Conservation (phyloP, 495 filamentous ascomycete species). For the Talaromyces proteolyticus region DNA sequence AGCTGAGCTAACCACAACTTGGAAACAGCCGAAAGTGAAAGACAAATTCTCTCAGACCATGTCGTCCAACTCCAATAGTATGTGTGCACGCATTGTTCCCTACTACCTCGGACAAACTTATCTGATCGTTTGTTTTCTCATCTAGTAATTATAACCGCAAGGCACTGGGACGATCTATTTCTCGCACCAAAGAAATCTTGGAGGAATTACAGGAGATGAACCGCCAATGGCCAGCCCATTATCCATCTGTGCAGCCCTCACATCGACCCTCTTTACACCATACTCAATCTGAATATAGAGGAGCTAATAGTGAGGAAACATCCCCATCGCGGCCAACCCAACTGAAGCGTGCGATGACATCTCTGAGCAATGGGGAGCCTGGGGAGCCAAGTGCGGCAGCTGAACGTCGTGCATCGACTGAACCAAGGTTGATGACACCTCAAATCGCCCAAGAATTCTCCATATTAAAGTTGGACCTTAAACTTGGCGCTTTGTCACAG, state of each 20-base stretch:
- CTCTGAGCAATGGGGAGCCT: slow-evolving; percentile 49
- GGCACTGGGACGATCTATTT: slow-evolving; percentile 78
- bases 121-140: slow-evolving; percentile 12
- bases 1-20: neutral
- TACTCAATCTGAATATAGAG: slow-evolving; percentile 35
- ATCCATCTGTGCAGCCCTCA: slow-evolving; percentile 70
- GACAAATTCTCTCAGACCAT: slow-evolving; percentile 59
- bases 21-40: slow-evolving; percentile 51
- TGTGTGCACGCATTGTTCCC: slow-evolving; percentile 13
- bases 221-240: slow-evolving; percentile 85
- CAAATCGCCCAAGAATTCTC: slow-evolving; percentile 96
- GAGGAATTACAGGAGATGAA: slow-evolving; percentile 84
- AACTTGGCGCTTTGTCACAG: slow-evolving; percentile 79
- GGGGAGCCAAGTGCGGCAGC: slow-evolving; percentile 70
- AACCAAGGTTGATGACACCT: slow-evolving; percentile 78
- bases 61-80: slow-evolving; percentile 67
- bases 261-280: slow-evolving; percentile 45
- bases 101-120: slow-evolving; percentile 20
- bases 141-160: slow-evolving; percentile 86
- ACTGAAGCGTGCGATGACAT: slow-evolving; percentile 67
- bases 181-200: slow-evolving; percentile 71
- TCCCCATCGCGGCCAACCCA: slow-evolving; percentile 41
- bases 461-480: slow-evolving; percentile 88
- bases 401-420: slow-evolving; percentile 47
- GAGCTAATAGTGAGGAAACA: slow-evolving; percentile 22